Evolutionary conservation across 371 early-diverging fungal genomes (phyloP), one percentile per base, ranked within the genome.

Genomic region (Apophysomyces trapeziformis): DNA sequence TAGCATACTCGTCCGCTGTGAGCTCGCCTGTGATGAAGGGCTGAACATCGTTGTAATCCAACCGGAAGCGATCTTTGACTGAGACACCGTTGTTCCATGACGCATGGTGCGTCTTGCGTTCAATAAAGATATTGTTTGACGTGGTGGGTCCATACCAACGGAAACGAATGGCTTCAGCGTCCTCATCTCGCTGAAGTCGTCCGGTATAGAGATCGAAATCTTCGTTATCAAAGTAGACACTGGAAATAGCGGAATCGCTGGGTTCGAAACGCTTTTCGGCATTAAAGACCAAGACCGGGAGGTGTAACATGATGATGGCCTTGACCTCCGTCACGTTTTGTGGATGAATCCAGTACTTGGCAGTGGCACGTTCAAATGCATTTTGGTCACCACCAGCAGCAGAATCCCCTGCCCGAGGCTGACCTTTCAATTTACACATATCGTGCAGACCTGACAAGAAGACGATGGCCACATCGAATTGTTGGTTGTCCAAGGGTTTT

Each of bases 321-420:
- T 96, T 95, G 65, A 99, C 88, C 73, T 97, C 96, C 56, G 92
- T 93, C 46, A 99, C 91, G 78, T 99, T 96, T 73, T 99, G 97
- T 0, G 94, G 93, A 69, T 97, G 97, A 9, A 99, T 95, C 99
- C 99, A 99, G 78, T 98, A 99, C 80, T 99, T 95, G 57, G 92
- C 89, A 35, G 96, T 95, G 58, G 90, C 85, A 32, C 96, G 85
- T n/a, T 95, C 93, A 83, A 94, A 94, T 60, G 89, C 89, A 16
- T 83, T 50, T 26, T 50, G 54, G 21, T 50, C 54, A 7, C 54
- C 54, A 6, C 54, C 54, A 21, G 59, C 59, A 5, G 59, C 61
- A 6, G 59, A 32, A 60, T 44, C 60, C 57, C 43, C 38, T n/a
- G 65, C 38, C 56, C 70, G 66, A 60, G 64, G 38, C 18, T 64